phyloP scores from a whole-genome alignment of 306 rosid species.

The Coriaria nepalensis region DNA sequence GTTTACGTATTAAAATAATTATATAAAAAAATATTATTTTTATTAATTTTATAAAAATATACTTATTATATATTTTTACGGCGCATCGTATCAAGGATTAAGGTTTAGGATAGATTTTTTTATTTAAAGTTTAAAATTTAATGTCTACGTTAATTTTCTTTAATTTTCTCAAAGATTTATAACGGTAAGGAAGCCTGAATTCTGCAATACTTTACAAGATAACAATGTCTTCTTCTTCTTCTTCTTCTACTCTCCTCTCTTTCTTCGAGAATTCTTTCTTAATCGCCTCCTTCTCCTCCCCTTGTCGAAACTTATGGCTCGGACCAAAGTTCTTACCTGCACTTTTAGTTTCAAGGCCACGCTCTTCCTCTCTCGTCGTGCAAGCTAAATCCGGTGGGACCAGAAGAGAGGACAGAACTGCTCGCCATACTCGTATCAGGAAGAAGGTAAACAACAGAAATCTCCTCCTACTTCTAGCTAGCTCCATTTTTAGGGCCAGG shows the following conservation, averaged over 20 bases:
- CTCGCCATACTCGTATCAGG: slow-evolving; percentile 47
- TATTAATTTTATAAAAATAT: too few species aligned
- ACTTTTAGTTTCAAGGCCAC: neutral
- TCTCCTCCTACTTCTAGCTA: neutral
- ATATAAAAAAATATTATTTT: too few species aligned
- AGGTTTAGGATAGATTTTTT: too few species aligned
- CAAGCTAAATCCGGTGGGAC: slow-evolving; percentile 28
- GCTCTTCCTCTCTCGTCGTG: slow-evolving; percentile 19
- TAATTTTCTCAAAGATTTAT: too few species aligned
- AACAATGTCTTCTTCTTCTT: too few species aligned
- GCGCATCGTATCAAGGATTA: too few species aligned
- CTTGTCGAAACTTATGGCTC: neutral
- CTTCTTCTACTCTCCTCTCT: slow-evolving; percentile 2
- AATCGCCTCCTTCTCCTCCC: neutral
- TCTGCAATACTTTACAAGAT: too few species aligned
- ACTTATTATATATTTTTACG: too few species aligned
- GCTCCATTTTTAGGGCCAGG: neutral
- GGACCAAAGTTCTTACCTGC: neutral
- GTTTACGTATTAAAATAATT: too few species aligned
- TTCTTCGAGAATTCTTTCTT: slow-evolving; percentile 4
- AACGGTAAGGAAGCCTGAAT: too few species aligned
- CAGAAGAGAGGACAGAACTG: slow-evolving; percentile 42
- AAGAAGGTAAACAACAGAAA: slow-evolving; percentile 22
- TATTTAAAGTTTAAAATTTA: too few species aligned
- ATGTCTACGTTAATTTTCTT: too few species aligned